Percentiles rank a stretch among this genome's conserved stretches.
Conservation (phyloP, 495 filamentous ascomycete species). For the Hyaloscypha finlandica region DNA sequence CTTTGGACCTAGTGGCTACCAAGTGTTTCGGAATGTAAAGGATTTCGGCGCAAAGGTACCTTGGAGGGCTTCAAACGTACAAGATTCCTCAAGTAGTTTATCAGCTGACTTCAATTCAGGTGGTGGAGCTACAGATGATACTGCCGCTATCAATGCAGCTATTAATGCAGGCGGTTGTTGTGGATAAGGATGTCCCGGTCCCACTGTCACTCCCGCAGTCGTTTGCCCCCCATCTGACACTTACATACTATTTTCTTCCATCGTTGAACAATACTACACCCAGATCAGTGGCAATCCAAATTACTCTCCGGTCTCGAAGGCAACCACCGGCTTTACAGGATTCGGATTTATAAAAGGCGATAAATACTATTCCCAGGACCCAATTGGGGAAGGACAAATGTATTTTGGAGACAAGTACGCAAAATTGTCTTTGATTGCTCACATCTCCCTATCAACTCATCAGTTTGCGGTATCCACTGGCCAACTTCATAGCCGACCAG, state of each 20-base stretch:
- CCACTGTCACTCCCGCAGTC: constrained; percentile 44
- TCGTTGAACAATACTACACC: constrained; percentile 65
- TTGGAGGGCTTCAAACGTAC: too few species aligned
- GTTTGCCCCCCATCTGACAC: constrained; percentile 47
- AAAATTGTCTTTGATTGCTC: constrained; percentile 79
- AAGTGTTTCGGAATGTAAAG: constrained; percentile 31
- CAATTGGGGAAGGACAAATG: constrained; percentile 64
- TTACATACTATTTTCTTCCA: constrained; percentile 58
- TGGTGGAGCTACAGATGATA: constrained; percentile 74
- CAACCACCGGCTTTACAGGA: constrained; percentile 60
- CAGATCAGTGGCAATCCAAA: constrained; percentile 70
- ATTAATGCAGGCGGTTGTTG: constrained; percentile 56
- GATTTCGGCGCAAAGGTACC: constrained; percentile 23
- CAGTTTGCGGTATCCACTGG: constrained; percentile 67
- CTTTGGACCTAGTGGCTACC: constrained; percentile 26
- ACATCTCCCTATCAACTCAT: constrained; percentile 43
- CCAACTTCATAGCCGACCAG: constrained; percentile 75
- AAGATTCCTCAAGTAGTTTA: too few species aligned
- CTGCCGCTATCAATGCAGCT: constrained; percentile 66
- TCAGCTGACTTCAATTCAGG: constrained; percentile 40
- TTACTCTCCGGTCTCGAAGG: constrained; percentile 64
- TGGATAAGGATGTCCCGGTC: constrained; percentile 36
- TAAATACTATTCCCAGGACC: constrained; percentile 56
- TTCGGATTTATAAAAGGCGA: constrained; percentile 72
- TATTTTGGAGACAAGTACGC: constrained; percentile 76